Evolutionary conservation across 352 stramenopile genomes (phyloP), one percentile per base, ranked within the genome.

Genomic region (Pythium chondricola): DNA sequence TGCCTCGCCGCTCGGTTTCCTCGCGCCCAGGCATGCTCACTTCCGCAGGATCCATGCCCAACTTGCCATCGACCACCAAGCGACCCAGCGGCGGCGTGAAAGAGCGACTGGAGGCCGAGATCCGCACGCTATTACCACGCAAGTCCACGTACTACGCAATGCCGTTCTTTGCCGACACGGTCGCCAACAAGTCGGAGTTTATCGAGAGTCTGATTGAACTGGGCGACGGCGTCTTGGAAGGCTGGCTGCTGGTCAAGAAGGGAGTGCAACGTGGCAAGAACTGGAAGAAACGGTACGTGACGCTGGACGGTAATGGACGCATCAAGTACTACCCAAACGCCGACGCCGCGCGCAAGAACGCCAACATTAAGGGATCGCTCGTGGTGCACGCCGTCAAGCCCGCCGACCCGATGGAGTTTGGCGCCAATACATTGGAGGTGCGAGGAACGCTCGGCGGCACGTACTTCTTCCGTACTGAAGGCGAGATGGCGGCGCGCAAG

Each of bases 261-360:
- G 75, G 72, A 4, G 33, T 72, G 27, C 72, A 82, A 45, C 77
- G 76, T 18, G 75, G 71, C 31, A 84, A 83, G 42, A 73, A 85
- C 58, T 93, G 82, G 82, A 90, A 93, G 62, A 93, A 93, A 41
- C 74, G 79, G 27, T 93, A 71, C 45, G 76, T 90, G 13, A 67
- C 88, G 37, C 58, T 93, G 33, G 78, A 90, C 56, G 65, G 58
- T 11, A 83, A 89, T 49, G 78, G 73, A 17, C 63, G 79, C 43
- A 63, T 93, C 52, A 88, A 85, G 63, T 90, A 88, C 53, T 93
- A 72, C 56, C 69, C 76, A 17, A 89, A 88, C 48, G 79, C 72
- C 7, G 82, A 90, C 29, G 74, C 76, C 9, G 77, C 82, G n/a
- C 65, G 82, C 16, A 72, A 77, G 47, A 89, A 86, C 51, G 72